A percentile compares a stretch with the other conserved stretches of the same genome.
phyloP scores from a whole-genome alignment of 108 stramenopile genomes.

The Tribonema minus region DNA sequence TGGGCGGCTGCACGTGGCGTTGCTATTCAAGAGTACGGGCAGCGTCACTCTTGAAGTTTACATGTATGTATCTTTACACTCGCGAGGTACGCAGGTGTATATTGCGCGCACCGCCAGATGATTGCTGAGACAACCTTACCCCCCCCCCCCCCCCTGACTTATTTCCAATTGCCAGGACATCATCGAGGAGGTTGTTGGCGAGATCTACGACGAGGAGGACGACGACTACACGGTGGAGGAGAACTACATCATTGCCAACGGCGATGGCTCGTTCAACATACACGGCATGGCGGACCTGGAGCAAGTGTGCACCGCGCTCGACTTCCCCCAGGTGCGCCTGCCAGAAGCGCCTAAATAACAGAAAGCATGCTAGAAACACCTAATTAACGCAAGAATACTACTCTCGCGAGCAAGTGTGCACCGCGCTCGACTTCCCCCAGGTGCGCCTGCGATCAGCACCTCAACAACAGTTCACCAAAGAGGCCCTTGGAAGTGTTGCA shows the following conservation, averaged over 20 bases:
- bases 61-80: too few relatives aligned
- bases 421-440: background rate
- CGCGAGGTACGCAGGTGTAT: too few relatives aligned
- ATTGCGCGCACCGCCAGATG: background rate
- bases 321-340: conserved; percentile 4
- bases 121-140: background rate
- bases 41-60: too few relatives aligned
- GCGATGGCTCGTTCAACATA: conserved; percentile 75
- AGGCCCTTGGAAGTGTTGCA: too few relatives aligned
- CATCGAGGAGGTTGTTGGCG: conserved; percentile 81
- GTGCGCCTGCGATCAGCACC: background rate
- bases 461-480: background rate
- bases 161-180: conserved; percentile 72
- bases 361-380: background rate
- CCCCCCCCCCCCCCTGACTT: background rate
- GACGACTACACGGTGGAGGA: conserved; percentile 80
- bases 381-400: background rate
- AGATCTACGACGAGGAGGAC: conserved; percentile 82
- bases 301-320: conserved; percentile 80
- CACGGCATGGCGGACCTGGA: conserved; percentile 89
- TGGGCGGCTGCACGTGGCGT: too few relatives aligned
- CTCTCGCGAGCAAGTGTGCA: background rate
- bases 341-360: background rate
- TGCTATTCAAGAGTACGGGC: too few relatives aligned
- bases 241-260: conserved; percentile 76